Percentiles rank a stretch among this genome's conserved stretches.
These are phyloP conservation scores for Dryas alaskensis DNA, from an alignment of 306 rosid species.

Conservation along the genomic window DNA sequence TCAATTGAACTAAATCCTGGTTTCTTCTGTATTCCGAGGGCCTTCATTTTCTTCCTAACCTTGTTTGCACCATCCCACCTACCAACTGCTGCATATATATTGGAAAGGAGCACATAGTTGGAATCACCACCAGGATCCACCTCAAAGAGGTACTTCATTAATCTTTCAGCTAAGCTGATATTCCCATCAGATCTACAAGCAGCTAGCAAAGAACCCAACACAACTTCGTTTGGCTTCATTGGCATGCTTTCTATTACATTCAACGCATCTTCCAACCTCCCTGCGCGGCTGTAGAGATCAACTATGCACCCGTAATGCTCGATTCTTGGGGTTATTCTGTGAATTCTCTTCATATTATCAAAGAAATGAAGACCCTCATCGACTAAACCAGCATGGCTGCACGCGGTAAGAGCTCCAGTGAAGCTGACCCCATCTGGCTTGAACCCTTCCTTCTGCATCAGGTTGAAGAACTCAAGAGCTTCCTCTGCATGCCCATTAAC, in stretches of 20 bases:
- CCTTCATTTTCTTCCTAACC: conserved; percentile 67
- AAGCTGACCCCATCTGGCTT: conserved; percentile 72
- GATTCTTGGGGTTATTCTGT: conserved; percentile 50
- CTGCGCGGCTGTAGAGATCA: conserved; percentile 82
- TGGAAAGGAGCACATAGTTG: conserved; percentile 78
- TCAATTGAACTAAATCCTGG: conserved; percentile 78
- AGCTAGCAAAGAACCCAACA: conserved; percentile 85
- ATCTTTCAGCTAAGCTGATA: conserved; percentile 66
- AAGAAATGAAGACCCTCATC: conserved; percentile 62
- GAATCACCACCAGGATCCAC: conserved; percentile 68
- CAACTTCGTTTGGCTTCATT: conserved; percentile 81
- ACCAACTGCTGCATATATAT: conserved; percentile 73
- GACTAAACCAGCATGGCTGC: conserved; percentile 81
- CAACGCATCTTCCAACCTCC: conserved; percentile 72
- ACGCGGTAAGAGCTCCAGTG: conserved; percentile 83
- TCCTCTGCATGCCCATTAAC: conserved; percentile 70
- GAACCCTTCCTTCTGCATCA: conserved; percentile 68
- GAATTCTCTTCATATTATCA: conserved; percentile 51
- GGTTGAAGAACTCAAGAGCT: conserved; percentile 52
- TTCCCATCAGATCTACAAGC: conserved; percentile 76
- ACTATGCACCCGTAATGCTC: conserved; percentile 92
- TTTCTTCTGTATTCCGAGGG: conserved; percentile 62
- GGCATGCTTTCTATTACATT: conserved; percentile 65
- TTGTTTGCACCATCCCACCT: conserved; percentile 78
- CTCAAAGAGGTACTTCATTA: conserved; percentile 50